Conservation (phyloP, 2,329 filamentous ascomycete genomes). For the Exophiala sp. region DNA sequence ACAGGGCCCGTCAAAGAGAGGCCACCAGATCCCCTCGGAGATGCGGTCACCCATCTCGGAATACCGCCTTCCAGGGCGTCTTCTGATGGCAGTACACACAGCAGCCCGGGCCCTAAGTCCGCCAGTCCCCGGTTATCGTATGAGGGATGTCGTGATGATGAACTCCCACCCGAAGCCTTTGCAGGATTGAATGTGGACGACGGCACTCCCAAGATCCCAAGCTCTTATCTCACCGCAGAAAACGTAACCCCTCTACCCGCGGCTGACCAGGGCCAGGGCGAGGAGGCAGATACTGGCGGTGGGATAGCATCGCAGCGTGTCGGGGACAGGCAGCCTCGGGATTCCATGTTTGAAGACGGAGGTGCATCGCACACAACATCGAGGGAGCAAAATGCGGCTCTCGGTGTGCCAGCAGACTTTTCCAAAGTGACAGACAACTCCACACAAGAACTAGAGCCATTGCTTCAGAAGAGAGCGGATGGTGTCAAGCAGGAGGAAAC, state of each 20-base stretch:
- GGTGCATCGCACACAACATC: no score
- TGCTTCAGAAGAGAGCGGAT: no score
- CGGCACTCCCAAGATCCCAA: neutral
- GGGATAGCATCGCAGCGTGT: no score
- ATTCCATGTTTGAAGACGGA: no score
- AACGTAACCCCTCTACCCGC: neutral
- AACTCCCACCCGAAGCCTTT: conserved; percentile 31
- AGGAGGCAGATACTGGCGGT: no score
- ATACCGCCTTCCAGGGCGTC: neutral
- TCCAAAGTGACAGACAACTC: no score
- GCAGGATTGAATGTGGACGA: conserved; percentile 27
- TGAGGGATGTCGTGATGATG: conserved; percentile 41
- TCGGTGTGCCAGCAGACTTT: no score
- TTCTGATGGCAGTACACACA: conserved; percentile 8
- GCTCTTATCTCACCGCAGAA: neutral
- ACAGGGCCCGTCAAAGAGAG: conserved; percentile 60
- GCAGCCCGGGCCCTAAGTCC: conserved; percentile 5
- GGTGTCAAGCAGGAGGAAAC: no score
- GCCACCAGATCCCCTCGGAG: neutral
- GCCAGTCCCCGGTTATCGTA: conserved; percentile 43
- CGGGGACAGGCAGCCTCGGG: no score
- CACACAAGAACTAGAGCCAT: no score
- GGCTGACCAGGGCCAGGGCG: neutral
- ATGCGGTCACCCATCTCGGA: conserved; percentile 3
- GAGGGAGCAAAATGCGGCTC: no score